These are phyloP conservation scores for Arthrobotrys sphaeroides DNA, from an alignment of 2,329 filamentous ascomycete genomes.

Conservation along the genomic window DNA sequence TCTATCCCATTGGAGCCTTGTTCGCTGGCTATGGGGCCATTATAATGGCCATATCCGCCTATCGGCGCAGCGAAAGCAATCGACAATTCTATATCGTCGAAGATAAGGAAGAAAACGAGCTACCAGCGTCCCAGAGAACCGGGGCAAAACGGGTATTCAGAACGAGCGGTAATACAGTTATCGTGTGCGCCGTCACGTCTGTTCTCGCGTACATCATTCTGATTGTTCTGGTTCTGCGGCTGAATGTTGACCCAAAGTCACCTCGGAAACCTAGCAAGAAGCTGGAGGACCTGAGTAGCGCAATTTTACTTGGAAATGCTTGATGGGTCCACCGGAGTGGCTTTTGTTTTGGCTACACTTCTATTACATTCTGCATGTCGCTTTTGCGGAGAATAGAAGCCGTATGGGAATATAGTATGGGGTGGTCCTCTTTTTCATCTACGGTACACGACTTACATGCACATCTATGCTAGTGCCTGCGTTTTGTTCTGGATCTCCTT, in stretches of 20 bases:
- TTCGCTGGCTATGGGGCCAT: constrained; percentile 91
- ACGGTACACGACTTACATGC: too few species aligned
- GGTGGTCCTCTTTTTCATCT: too few species aligned
- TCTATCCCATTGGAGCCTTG: constrained; percentile 95
- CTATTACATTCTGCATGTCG: too few species aligned
- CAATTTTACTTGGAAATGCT: constrained; percentile 9
- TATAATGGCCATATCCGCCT: constrained; percentile 81
- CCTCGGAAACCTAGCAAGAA: neutral
- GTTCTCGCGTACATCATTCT: constrained; percentile 23
- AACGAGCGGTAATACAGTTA: constrained; percentile 52
- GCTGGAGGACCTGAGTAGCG: constrained; percentile 11
- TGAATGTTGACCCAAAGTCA: constrained; percentile 33
- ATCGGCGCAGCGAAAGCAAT: constrained; percentile 89
- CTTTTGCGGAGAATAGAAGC: too few species aligned
- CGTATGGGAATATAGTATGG: too few species aligned
- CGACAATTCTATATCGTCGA: constrained; percentile 78
- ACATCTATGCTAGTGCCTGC: too few species aligned
- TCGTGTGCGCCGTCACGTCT: constrained; percentile 42
- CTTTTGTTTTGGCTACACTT: too few species aligned
- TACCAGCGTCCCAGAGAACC: constrained; percentile 13
- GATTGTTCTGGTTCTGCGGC: constrained; percentile 18
- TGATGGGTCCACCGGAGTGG: neutral
- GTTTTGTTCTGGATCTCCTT: too few species aligned
- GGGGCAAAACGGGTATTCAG: constrained; percentile 40
- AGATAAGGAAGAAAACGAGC: constrained; percentile 46